These are phyloP conservation scores for Neurospora intermedia DNA, from an alignment of 495 filamentous ascomycete genomes.

Conservation along the genomic window DNA sequence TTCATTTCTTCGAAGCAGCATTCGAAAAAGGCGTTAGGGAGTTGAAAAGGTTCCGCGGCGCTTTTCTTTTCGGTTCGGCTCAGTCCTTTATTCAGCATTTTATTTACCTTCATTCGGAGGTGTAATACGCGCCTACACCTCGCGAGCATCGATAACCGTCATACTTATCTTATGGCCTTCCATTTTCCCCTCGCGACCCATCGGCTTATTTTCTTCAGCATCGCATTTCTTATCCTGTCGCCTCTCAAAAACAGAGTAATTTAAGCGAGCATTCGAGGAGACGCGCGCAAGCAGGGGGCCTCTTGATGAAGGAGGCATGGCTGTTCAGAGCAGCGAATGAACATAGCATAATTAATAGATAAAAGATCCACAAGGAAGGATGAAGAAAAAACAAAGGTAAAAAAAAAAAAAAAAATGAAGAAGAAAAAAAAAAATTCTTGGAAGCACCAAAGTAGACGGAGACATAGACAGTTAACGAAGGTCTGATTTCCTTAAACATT, in stretches of 20 bases:
- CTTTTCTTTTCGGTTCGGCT: neutral
- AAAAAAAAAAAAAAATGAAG: neutral
- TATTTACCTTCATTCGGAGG: neutral
- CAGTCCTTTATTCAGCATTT: neutral
- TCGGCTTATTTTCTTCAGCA: neutral
- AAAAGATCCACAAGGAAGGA: neutral
- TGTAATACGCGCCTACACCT: neutral
- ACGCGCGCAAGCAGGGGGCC: neutral
- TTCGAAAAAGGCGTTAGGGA: neutral
- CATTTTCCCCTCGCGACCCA: neutral
- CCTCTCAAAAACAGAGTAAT: neutral
- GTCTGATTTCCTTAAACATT: neutral
- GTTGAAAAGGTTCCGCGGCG: neutral
- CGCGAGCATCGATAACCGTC: neutral
- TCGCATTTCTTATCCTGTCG: neutral
- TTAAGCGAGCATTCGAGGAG: neutral
- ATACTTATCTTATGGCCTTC: neutral
- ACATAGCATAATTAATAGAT: neutral
- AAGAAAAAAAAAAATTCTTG: neutral
- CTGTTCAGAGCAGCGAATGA: neutral
- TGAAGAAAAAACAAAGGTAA: no score
- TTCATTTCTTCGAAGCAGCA: neutral
- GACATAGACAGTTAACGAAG: neutral
- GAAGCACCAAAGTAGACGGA: neutral
- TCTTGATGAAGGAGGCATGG: neutral